Percentiles rank a stretch among this genome's conserved stretches.
phyloP scores from a whole-genome alignment of 495 filamentous ascomycete genomes.

The Penicillium ochrochloron region DNA sequence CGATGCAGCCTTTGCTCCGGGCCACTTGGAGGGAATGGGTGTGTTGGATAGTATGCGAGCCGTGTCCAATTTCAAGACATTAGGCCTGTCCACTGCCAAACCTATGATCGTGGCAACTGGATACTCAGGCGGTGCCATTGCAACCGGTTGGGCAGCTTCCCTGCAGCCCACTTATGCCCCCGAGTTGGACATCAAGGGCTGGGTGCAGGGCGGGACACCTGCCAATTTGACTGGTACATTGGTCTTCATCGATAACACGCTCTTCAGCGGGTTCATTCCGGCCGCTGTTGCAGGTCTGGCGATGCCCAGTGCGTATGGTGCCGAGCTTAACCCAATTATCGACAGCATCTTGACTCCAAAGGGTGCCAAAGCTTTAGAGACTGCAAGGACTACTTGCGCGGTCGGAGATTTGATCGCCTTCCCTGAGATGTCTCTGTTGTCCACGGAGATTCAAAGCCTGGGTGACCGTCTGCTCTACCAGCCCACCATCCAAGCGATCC shows the following conservation, averaged over 20 bases:
- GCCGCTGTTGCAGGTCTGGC: conserved; percentile 35
- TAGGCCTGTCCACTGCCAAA: conserved; percentile 26
- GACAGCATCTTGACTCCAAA: conserved; percentile 27
- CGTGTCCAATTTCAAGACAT: conserved; percentile 31
- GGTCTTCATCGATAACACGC: conserved; percentile 31
- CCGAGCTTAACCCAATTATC: conserved; percentile 32
- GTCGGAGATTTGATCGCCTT: conserved; percentile 29
- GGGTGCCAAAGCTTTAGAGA: conserved; percentile 24
- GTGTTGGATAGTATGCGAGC: conserved; percentile 42
- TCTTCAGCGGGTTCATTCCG: conserved; percentile 38
- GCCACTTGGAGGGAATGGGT: conserved; percentile 39
- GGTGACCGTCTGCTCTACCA: conserved; percentile 31
- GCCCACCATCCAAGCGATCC: conserved; percentile 25
- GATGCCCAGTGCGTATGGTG: conserved; percentile 38
- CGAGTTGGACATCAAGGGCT: conserved; percentile 55
- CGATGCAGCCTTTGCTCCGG: conserved; percentile 37
- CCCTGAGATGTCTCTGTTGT: conserved; percentile 30
- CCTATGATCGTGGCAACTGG: conserved; percentile 45
- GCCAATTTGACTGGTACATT: conserved; percentile 40
- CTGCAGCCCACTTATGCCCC: conserved; percentile 57
- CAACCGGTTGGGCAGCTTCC: conserved; percentile 58
- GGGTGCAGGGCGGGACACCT: conserved; percentile 53
- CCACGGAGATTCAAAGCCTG: conserved; percentile 31
- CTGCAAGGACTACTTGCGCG: conserved; percentile 26
- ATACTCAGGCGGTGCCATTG: conserved; percentile 62